Evolutionary conservation across 176 grass and related monocot species (phyloP), one percentile per base, ranked within the genome.

Genomic region (Chrysopogon serrulatus): DNA sequence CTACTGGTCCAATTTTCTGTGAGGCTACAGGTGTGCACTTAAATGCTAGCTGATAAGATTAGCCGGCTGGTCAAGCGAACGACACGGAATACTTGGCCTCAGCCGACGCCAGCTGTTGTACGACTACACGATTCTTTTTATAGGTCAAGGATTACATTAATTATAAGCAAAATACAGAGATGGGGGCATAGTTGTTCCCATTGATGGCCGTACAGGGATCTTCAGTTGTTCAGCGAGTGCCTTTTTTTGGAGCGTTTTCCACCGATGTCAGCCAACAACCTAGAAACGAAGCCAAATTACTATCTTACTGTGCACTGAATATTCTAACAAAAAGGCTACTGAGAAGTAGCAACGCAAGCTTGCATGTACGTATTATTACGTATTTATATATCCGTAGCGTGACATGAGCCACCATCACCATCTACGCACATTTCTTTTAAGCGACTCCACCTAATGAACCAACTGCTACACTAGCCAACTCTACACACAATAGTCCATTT

Each of bases 401-500:
- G 77, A 62, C 63, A 77, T 42, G 79, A 80, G 59, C 77, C 61
- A 63, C 42, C 5, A 63, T 34, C 5, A 32, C 63, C 48, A 62
- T 62, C 77, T 32, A 16, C 27, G 21, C 9, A 10, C 74, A 10
- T 48, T 61, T 28, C 42, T 83, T 59, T 57, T 42, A n/a, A 42
- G n/a, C 35, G 7, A 3, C 30, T 73, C 72, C 26, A 86, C 83
- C 65, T 86, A 86, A 78, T 73, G 5, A 30, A 48, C 62, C 84
- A 90, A 83, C 88, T 83, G 84, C 84, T 79, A 79, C 88, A 83
- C 79, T 67, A 45, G 54, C 27, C 70, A 41, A n/a, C 23, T 34
- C 43, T 53, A 69, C n/a, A n/a, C n/a, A n/a, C 48, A 33, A 19
- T 60, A 64, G 32, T 30, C 23, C 76, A 64, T 36, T 23, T 8